phyloP scores from a whole-genome alignment of 2,329 filamentous ascomycete species.

The Grosmannia serpens region DNA sequence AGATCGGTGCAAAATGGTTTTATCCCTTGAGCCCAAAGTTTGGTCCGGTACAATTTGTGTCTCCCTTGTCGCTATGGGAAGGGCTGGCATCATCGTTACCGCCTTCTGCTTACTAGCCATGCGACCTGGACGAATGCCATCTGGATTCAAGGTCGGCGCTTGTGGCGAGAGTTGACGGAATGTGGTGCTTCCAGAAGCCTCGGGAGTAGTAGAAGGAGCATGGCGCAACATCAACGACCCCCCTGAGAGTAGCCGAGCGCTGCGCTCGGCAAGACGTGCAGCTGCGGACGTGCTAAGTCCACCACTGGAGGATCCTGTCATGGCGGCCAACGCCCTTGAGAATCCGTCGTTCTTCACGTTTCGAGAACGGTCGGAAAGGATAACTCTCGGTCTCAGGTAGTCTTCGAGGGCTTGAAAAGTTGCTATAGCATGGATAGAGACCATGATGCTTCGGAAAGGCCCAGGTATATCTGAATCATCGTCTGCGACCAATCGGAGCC shows the following conservation, averaged over 20 bases:
- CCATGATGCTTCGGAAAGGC: conserved; percentile 88
- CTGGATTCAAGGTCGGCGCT: neutral
- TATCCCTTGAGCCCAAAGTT: conserved; percentile 29
- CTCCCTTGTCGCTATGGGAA: conserved; percentile 16
- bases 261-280: conserved; percentile 32
- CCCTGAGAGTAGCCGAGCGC: conserved; percentile 15
- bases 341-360: conserved; percentile 49
- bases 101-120: conserved; percentile 31
- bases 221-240: conserved; percentile 21
- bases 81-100: conserved; percentile 4
- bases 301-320: conserved; percentile 56
- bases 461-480: conserved; percentile 83
- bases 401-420: conserved; percentile 96
- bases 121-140: conserved; percentile 23
- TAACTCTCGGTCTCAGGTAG: conserved; percentile 85
- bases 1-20: conserved; percentile 48
- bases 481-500: conserved; percentile 78
- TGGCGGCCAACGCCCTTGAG: conserved; percentile 59
- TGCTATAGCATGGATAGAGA: conserved; percentile 95
- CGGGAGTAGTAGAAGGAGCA: conserved; percentile 22
- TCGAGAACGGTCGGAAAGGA: conserved; percentile 61
- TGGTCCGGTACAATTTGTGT: conserved; percentile 31
- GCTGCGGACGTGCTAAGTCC: conserved; percentile 36
- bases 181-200: neutral
- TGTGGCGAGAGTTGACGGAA: neutral